Evolutionary conservation across 2,329 filamentous ascomycete species (phyloP).

Genomic region (Alternaria sp.): DNA sequence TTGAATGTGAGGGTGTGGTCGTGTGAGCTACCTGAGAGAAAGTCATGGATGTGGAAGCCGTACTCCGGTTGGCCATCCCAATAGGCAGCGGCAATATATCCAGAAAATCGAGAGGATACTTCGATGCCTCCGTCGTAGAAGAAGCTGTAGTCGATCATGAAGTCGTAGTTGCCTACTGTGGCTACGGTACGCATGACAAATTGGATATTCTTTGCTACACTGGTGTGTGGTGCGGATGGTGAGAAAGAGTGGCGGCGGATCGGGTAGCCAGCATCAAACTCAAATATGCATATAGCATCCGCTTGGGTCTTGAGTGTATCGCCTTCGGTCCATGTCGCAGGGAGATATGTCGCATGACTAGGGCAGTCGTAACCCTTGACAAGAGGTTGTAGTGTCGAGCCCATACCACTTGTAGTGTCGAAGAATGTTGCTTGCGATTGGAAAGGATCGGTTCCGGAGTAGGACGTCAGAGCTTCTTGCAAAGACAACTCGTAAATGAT

Average conservation of each 20-base stretch:
- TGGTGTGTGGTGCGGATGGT: conserved; percentile 32
- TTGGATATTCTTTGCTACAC: conserved; percentile 44
- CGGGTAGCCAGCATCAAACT: conserved; percentile 38
- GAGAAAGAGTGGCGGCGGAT: conserved; percentile 41
- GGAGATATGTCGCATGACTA: conserved; percentile 60
- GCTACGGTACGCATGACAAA: conserved; percentile 59
- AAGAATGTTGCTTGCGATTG: conserved; percentile 59
- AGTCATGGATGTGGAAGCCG: conserved; percentile 52
- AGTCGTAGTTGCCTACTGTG: conserved; percentile 57
- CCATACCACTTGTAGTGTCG: conserved; percentile 61
- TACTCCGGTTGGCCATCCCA: conserved; percentile 44
- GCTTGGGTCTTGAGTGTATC: conserved; percentile 55
- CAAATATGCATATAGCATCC: conserved; percentile 51
- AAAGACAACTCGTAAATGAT: conserved; percentile 65
- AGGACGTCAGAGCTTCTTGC: conserved; percentile 65
- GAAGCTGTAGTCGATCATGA: conserved; percentile 40
- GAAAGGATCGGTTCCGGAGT: conserved; percentile 60
- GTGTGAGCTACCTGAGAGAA: conserved; percentile 46
- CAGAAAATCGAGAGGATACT: conserved; percentile 36
- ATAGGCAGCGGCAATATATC: conserved; percentile 41
- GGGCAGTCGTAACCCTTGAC: conserved; percentile 64
- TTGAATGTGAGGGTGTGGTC: conserved; percentile 56
- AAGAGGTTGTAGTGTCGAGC: conserved; percentile 54
- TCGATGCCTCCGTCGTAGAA: conserved; percentile 41
- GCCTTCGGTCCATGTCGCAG: conserved; percentile 51